These are phyloP conservation scores for Castanospermum australe DNA, from an alignment of 306 rosid species.

Conservation along the genomic window DNA sequence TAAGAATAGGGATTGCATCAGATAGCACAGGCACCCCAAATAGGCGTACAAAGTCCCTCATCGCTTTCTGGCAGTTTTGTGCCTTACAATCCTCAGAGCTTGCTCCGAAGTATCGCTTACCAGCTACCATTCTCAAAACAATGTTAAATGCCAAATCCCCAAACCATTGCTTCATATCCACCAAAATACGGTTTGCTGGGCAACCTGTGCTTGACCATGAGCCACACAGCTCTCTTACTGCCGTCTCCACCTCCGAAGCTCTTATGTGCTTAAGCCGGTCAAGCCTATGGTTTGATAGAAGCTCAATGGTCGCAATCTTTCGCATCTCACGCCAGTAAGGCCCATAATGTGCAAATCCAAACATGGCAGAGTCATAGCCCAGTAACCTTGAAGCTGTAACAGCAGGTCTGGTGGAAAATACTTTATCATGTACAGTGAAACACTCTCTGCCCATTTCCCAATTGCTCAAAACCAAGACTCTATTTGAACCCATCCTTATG, in stretches of 20 bases:
- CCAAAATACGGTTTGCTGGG: constrained; percentile 22
- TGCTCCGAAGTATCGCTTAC: constrained; percentile 7
- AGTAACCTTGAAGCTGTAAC: constrained; percentile 29
- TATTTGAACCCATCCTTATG: constrained; percentile 29
- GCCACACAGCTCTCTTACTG: constrained; percentile 8
- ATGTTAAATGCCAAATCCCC: constrained; percentile 25
- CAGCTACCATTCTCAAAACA: not conserved
- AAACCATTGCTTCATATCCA: constrained; percentile 38
- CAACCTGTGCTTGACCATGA: constrained; percentile 18
- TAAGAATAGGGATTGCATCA: constrained; percentile 14
- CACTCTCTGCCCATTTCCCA: constrained; percentile 36
- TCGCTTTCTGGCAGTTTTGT: not conserved
- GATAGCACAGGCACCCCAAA: constrained; percentile 24
- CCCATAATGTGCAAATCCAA: constrained; percentile 42
- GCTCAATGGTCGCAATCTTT: constrained; percentile 39
- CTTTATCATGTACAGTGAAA: constrained; percentile 34
- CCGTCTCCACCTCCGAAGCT: constrained; percentile 16
- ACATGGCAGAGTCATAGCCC: constrained; percentile 33
- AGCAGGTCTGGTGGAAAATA: constrained; percentile 34
- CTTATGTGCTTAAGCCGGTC: constrained; percentile 21
- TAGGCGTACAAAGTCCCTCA: constrained; percentile 6
- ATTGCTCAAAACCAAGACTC: constrained; percentile 23
- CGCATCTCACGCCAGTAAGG: constrained; percentile 39
- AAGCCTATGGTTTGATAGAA: constrained; percentile 33
- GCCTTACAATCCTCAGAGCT: constrained; percentile 7